Conservation (phyloP, 306 rosid species). For the Lathyrus sativus region DNA sequence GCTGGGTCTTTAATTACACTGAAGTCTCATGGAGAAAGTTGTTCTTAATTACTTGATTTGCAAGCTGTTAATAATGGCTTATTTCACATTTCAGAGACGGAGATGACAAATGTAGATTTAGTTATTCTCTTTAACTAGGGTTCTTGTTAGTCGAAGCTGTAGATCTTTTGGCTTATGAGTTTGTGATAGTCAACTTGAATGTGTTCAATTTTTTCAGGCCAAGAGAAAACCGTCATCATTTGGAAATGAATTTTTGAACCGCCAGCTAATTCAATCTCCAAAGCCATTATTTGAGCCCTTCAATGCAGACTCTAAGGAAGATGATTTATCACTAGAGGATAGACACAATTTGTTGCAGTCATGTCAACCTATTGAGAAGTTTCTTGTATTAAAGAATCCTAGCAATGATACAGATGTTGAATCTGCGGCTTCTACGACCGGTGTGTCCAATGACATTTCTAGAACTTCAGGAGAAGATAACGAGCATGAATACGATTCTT, state of each 20-base stretch:
- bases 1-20: slow-evolving; percentile 21
- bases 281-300: slow-evolving; percentile 56
- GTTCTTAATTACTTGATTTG: slow-evolving; percentile 14
- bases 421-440: slow-evolving; percentile 37
- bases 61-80: slow-evolving; percentile 1
- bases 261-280: slow-evolving; percentile 57
- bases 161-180: not conserved
- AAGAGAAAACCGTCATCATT: slow-evolving; percentile 74
- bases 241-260: slow-evolving; percentile 46
- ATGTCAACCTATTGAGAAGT: slow-evolving; percentile 73
- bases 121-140: slow-evolving; percentile 31
- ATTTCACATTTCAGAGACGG: slow-evolving; percentile 17
- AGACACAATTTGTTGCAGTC: slow-evolving; percentile 55
- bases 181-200: slow-evolving; percentile 10
- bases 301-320: slow-evolving; percentile 41
- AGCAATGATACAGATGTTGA: slow-evolving; percentile 35
- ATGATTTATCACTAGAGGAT: slow-evolving; percentile 50
- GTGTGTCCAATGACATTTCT: slow-evolving; percentile 35
- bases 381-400: slow-evolving; percentile 62
- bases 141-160: slow-evolving; percentile 24
- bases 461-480: slow-evolving; percentile 39
- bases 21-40: slow-evolving; percentile 17
- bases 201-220: slow-evolving; percentile 54
- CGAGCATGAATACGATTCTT: slow-evolving; percentile 40
- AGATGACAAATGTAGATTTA: slow-evolving; percentile 13